Conservation (phyloP, 164 flowering plant genomes). For the Malania oleifera region DNA sequence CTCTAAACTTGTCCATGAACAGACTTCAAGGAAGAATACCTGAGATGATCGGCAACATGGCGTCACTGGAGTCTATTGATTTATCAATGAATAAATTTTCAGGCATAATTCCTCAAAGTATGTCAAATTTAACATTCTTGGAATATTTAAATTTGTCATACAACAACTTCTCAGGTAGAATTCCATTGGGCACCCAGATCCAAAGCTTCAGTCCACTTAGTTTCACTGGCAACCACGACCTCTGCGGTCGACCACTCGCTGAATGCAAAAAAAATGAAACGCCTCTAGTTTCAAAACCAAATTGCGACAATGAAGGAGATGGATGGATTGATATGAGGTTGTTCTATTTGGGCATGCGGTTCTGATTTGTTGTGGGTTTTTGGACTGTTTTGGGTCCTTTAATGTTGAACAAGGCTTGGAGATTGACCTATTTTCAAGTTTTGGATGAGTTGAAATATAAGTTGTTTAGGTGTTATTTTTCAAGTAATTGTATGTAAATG, state of each 20-base stretch:
- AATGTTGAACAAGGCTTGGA: neutral
- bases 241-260: neutral
- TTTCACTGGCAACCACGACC: neutral
- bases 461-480: too few relatives aligned
- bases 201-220: neutral
- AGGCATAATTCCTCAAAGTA: conserved; percentile 6
- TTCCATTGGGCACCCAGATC: too few relatives aligned
- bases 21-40: conserved; percentile 6
- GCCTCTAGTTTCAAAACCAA: too few relatives aligned
- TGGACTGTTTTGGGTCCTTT: neutral
- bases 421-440: neutral
- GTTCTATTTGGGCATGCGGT: neutral
- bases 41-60: conserved; percentile 4
- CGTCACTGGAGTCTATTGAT: conserved; percentile 10
- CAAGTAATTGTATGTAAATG: too few relatives aligned
- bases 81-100: conserved; percentile 8
- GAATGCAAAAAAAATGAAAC: neutral
- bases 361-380: neutral
- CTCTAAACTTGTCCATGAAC: conserved; percentile 12
- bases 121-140: conserved; percentile 1
- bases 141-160: conserved; percentile 5
- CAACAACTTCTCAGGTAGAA: conserved; percentile 8
- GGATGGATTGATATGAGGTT: neutral
- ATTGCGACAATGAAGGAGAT: neutral
- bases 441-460: neutral